A percentile compares a stretch with the other conserved stretches of the same genome.
Conservation (phyloP, 805 yeast species). For the Lachancea waltii region DNA sequence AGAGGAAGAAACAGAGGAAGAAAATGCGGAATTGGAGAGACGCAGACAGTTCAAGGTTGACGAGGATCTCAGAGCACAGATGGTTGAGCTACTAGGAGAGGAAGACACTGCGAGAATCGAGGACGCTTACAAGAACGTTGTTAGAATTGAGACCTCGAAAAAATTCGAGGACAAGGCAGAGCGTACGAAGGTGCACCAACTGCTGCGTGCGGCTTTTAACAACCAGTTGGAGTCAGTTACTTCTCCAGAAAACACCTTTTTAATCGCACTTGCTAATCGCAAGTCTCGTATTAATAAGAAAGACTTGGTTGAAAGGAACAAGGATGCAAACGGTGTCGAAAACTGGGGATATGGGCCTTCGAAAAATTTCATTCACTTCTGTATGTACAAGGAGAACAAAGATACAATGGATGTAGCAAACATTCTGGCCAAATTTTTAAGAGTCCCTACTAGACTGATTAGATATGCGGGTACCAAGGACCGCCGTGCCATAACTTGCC, state of each 20-base stretch:
- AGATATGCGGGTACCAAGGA: conserved; percentile 95
- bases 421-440: conserved; percentile 61
- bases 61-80: conserved; percentile 40
- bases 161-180: conserved; percentile 57
- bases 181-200: conserved; percentile 76
- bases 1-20: conserved; percentile 34
- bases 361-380: conserved; percentile 64
- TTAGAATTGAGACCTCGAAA: conserved; percentile 50
- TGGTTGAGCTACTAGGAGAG: conserved; percentile 52
- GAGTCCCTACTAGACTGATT: conserved; percentile 63
- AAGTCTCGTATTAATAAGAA: conserved; percentile 35
- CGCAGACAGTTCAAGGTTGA: conserved; percentile 37
- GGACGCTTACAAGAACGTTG: conserved; percentile 47
- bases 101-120: conserved; percentile 53
- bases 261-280: conserved; percentile 49
- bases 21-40: conserved; percentile 26
- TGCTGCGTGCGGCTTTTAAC: conserved; percentile 66
- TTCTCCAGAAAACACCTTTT: conserved; percentile 57
- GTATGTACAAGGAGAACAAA: conserved; percentile 86
- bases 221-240: conserved; percentile 77
- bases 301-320: conserved; percentile 32
- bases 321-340: conserved; percentile 45
- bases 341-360: conserved; percentile 70
- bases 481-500: conserved; percentile 92
- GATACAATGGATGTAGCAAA: conserved; percentile 96